These are phyloP conservation scores for Aspergillus avenaceus DNA, from an alignment of 495 filamentous ascomycete genomes.

Conservation along the genomic window DNA sequence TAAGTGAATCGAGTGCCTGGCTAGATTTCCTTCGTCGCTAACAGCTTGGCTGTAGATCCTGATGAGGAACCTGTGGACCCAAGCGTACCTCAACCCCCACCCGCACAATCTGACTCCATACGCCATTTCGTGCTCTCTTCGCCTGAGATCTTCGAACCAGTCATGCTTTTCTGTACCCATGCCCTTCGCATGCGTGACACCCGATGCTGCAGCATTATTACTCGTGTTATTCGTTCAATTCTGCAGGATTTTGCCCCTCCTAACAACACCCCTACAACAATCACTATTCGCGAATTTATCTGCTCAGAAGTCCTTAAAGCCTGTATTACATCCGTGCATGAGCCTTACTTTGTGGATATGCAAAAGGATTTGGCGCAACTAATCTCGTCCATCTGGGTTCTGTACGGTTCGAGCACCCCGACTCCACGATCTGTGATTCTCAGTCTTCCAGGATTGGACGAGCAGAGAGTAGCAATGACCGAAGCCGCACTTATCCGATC, in stretches of 20 bases:
- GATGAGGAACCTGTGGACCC: slow-evolving; percentile 39
- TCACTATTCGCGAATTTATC: slow-evolving; percentile 87
- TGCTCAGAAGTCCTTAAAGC: slow-evolving; percentile 76
- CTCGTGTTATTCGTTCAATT: slow-evolving; percentile 78
- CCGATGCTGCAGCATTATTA: slow-evolving; percentile 79
- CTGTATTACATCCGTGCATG: slow-evolving; percentile 82
- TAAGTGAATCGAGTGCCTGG: slow-evolving; percentile 17
- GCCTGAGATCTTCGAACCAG: slow-evolving; percentile 73
- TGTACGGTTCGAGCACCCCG: slow-evolving; percentile 61
- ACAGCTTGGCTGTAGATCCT: slow-evolving; percentile 26
- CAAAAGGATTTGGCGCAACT: slow-evolving; percentile 88
- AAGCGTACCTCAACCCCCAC: slow-evolving; percentile 30
- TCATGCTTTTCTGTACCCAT: slow-evolving; percentile 88
- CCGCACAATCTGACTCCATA: slow-evolving; percentile 47
- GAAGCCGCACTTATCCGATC: slow-evolving; percentile 54
- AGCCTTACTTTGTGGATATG: slow-evolving; percentile 92
- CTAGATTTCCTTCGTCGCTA: slow-evolving; percentile 9
- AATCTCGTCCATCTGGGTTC: slow-evolving; percentile 77
- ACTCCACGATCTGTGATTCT: slow-evolving; percentile 51
- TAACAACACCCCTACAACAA: slow-evolving; percentile 47
- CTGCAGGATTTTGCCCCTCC: slow-evolving; percentile 68
- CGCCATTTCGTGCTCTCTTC: slow-evolving; percentile 78
- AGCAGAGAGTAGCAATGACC: slow-evolving; percentile 40
- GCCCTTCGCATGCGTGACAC: slow-evolving; percentile 88
- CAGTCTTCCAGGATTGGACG: slow-evolving; percentile 53